Base-by-base conservation (phyloP, 2,329 filamentous ascomycete genomes). In the Calonectria montana region DNA sequence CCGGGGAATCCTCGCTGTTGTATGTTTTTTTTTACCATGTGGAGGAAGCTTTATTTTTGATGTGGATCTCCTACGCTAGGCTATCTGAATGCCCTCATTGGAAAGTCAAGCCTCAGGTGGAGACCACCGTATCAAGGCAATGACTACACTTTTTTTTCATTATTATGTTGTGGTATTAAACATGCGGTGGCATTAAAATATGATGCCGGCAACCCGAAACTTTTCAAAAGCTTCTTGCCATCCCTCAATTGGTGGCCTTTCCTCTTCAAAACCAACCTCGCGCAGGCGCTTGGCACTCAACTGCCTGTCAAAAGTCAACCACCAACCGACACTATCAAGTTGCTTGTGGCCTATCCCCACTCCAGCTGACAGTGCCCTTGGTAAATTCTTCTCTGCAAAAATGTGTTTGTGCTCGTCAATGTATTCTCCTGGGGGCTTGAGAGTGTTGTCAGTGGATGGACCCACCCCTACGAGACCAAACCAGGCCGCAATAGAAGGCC, bases 281-380 rank as follows among this genome's bases (percentile, higher is more conserved):
- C 83, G 81, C 15, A 87, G 76, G 35, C 81, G 84, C 27, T 83
- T 79, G 59, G 86, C 76, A 66, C 84, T 86, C 74, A 88, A 77
- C 63, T 87, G 84, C 27, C 86, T 81, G 71, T 88, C 86, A 72
- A 88, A 88, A 7, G 82, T 84, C 62, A 88, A 78, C 85, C 86
- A 84, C 78, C 82, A 83, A 29, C 86, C 83, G n/a, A 87, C 80
- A 70, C 83, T 80, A 75, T 88, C 82, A 50, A 87, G 72, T 75
- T 87, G 81, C 67, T 79, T 72, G 25, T 78, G 77, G 0, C 85
- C 85, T 8, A 75, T 79, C 0, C 83, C 82, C 4, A 86, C 84
- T 0, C 84, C 84, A 3, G 76, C 76, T 3, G 50, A 71, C 4
- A 75, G 27, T 3, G 80, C 83, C 55, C 75, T 82, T 0, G 29